Conservation (phyloP, 2,329 filamentous ascomycete species). For the Chaetomium strumarium region DNA sequence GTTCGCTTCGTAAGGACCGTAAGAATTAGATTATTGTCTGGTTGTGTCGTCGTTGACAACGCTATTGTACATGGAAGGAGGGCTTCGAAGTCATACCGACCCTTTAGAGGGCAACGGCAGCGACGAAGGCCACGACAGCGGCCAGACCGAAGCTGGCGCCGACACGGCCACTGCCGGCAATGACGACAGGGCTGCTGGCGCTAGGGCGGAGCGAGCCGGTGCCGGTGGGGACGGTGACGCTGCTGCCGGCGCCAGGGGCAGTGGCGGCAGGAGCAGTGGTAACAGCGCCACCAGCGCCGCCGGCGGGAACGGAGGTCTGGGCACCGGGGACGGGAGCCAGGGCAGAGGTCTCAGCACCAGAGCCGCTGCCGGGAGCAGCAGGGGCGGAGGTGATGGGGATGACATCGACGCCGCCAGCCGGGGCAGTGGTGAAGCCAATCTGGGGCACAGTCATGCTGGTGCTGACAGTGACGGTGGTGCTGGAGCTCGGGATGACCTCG, state of each 20-base stretch:
- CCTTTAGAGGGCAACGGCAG: conserved; percentile 43
- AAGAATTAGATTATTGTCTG: conserved; percentile 39
- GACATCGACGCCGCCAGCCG: conserved; percentile 34
- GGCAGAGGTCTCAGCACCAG: neutral
- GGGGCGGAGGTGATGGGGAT: conserved; percentile 36
- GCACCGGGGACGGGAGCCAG: too few relatives aligned
- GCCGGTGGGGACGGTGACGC: conserved; percentile 34
- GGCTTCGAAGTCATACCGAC: neutral
- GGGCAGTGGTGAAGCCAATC: conserved; percentile 42
- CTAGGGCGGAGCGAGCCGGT: conserved; percentile 32
- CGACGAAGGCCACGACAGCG: conserved; percentile 39
- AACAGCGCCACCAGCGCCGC: conserved; percentile 2
- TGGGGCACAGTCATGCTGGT: conserved; percentile 48
- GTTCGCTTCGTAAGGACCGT: conserved; percentile 50
- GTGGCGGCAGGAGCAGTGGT: conserved; percentile 16
- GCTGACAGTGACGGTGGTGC: conserved; percentile 41
- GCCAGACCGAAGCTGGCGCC: conserved; percentile 41
- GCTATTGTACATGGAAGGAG: neutral
- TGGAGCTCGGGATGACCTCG: conserved; percentile 44
- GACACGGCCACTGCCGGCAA: conserved; percentile 32
- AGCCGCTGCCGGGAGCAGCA: conserved; percentile 14
- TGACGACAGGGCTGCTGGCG: conserved; percentile 28
- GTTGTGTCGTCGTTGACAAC: neutral
- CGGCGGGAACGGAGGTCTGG: neutral
- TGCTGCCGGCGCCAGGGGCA: conserved; percentile 23